Conservation (phyloP, 768 basidiomycete genomes). For the Neoboletus magnificus region DNA sequence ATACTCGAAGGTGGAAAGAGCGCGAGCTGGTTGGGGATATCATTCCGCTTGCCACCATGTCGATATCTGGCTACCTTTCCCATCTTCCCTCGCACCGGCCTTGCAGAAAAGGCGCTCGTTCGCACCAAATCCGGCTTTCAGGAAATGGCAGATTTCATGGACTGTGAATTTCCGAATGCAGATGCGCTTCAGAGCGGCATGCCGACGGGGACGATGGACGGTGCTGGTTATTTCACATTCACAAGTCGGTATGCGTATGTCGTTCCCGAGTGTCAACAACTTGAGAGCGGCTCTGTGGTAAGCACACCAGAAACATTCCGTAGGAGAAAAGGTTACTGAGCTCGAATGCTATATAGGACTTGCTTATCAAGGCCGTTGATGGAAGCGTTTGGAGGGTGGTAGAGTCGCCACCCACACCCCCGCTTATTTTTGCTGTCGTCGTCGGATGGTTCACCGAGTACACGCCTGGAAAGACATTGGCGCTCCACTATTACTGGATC, state of each 20-base stretch:
- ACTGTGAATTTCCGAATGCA: background rate
- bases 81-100: background rate
- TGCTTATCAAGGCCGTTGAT: background rate
- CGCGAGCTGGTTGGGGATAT: background rate
- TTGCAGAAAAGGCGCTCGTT: slow-evolving; percentile 1
- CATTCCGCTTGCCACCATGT: background rate
- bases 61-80: slow-evolving; percentile 1
- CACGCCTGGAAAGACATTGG: background rate
- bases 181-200: background rate
- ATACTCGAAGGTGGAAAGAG: background rate
- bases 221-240: background rate
- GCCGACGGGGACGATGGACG: slow-evolving; percentile 1
- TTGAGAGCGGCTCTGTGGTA: background rate
- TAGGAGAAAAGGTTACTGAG: background rate
- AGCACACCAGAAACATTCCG: background rate
- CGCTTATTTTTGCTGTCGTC: background rate
- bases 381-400: background rate
- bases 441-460: slow-evolving; percentile 1
- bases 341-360: background rate
- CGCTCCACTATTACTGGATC: background rate
- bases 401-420: background rate
- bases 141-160: background rate
- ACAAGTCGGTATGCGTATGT: background rate
- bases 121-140: background rate
- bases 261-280: background rate